These are phyloP conservation scores for Globisporangium nunn DNA, from an alignment of 352 stramenopile genomes.

Conservation along the genomic window DNA sequence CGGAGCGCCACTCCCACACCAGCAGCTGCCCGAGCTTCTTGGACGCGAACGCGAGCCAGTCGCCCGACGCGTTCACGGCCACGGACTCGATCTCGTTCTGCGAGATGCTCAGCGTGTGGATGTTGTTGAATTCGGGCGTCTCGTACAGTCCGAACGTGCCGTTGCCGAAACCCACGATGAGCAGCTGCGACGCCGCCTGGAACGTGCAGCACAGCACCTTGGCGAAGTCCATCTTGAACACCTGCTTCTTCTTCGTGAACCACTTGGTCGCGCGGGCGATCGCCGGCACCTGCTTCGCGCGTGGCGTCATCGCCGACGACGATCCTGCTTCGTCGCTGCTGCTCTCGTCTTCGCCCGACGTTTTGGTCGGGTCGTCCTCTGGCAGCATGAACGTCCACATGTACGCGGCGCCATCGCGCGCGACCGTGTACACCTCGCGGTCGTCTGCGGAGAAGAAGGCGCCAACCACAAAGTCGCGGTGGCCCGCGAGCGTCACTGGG, in stretches of 20 bases:
- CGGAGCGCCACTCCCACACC: slow-evolving; percentile 99
- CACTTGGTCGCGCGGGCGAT: slow-evolving; percentile 78
- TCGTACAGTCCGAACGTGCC: slow-evolving; percentile 98
- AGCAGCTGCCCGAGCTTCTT: slow-evolving; percentile 97
- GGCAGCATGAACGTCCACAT: slow-evolving; percentile 77
- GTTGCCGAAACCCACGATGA: slow-evolving; percentile 95
- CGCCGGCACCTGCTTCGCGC: slow-evolving; percentile 23
- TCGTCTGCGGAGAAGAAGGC: slow-evolving; percentile 84
- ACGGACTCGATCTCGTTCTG: slow-evolving; percentile 90
- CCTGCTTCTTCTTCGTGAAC: slow-evolving; percentile 81
- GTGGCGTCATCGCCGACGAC: no score
- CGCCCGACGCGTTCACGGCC: slow-evolving; percentile 92
- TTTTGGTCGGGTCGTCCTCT: slow-evolving; percentile 18
- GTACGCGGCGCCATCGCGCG: slow-evolving; percentile 80
- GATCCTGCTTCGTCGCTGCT: slow-evolving; percentile 21
- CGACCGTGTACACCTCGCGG: slow-evolving; percentile 80
- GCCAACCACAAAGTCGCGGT: slow-evolving; percentile 81
- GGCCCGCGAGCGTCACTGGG: slow-evolving; percentile 82
- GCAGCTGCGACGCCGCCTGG: slow-evolving; percentile 76
- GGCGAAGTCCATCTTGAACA: slow-evolving; percentile 88
- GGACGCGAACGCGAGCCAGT: slow-evolving; percentile 98
- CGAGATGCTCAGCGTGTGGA: slow-evolving; percentile 94
- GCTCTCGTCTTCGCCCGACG: slow-evolving; percentile 25
- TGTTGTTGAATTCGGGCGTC: slow-evolving; percentile 92
- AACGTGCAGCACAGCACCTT: slow-evolving; percentile 88